Conservation (phyloP, 2,329 filamentous ascomycete species). For the Sclerotinia borealis region DNA sequence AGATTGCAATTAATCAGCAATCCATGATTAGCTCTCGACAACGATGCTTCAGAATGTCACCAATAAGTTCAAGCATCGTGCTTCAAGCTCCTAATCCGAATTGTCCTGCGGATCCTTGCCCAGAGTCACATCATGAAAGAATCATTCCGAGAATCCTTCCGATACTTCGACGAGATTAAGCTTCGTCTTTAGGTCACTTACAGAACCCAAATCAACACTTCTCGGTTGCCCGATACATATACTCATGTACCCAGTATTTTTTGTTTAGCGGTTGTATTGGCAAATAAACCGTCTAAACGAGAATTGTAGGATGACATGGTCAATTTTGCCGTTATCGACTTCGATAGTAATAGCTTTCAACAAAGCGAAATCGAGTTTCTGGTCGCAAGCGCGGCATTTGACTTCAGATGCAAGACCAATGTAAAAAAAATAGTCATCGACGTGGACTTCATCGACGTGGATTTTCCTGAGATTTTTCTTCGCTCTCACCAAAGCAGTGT, state of each 20-base stretch:
- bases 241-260: conserved; percentile 3
- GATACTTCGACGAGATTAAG: conserved; percentile 45
- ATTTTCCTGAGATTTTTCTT: background rate
- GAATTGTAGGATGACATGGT: background rate
- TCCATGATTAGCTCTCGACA: conserved; percentile 37
- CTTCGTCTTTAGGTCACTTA: conserved; percentile 30
- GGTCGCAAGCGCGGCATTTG: background rate
- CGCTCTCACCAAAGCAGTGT: background rate
- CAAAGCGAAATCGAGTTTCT: background rate
- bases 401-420: background rate
- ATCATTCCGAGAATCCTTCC: conserved; percentile 36
- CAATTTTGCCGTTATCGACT: background rate
- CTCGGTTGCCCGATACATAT: conserved; percentile 39
- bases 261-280: background rate
- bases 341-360: background rate
- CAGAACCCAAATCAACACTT: conserved; percentile 40
- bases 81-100: conserved; percentile 44
- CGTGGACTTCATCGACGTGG: background rate
- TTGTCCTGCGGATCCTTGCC: conserved; percentile 44
- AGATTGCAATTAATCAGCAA: conserved; percentile 44
- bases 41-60: conserved; percentile 48
- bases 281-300: background rate
- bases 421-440: background rate
- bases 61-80: conserved; percentile 53
- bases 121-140: conserved; percentile 32